Evolutionary conservation across 2,329 filamentous ascomycete genomes (phyloP).

Genomic region (Fulvia fulva): DNA sequence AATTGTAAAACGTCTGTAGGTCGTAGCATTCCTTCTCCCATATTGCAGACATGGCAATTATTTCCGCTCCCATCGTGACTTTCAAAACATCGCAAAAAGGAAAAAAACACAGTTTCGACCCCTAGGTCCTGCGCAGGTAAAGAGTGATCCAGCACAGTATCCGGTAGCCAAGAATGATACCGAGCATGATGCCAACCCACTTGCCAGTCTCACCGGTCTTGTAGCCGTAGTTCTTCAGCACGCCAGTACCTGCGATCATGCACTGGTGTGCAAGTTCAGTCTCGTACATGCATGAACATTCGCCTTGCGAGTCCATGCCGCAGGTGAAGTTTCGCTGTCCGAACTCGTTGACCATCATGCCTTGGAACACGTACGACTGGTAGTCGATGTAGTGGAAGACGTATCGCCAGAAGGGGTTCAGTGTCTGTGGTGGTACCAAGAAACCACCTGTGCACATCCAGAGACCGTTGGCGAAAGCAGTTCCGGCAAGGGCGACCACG

Average conservation of each 20-base stretch:
- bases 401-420: conserved; percentile 81
- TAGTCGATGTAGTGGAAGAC: conserved; percentile 86
- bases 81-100: conserved; percentile 3
- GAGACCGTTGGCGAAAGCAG: conserved; percentile 78
- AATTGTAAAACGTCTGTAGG: neutral
- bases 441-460: conserved; percentile 86
- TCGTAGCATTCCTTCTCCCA: conserved; percentile 1
- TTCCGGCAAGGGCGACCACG: conserved; percentile 70
- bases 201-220: conserved; percentile 57
- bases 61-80: neutral
- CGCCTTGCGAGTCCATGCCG: conserved; percentile 34
- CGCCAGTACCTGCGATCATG: conserved; percentile 65
- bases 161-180: conserved; percentile 70
- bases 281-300: conserved; percentile 68
- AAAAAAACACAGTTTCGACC: neutral
- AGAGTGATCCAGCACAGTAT: conserved; percentile 64
- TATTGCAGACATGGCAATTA: neutral
- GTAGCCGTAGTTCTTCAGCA: conserved; percentile 69
- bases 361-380: conserved; percentile 77
- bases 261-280: conserved; percentile 61
- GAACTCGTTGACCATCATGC: conserved; percentile 91
- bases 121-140: conserved; percentile 34
- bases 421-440: conserved; percentile 63
- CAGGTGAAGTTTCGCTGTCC: conserved; percentile 60
- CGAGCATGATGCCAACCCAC: conserved; percentile 74